These are phyloP conservation scores for Talaromyces funiculosus DNA, from an alignment of 2,329 filamentous ascomycete genomes.

Conservation along the genomic window DNA sequence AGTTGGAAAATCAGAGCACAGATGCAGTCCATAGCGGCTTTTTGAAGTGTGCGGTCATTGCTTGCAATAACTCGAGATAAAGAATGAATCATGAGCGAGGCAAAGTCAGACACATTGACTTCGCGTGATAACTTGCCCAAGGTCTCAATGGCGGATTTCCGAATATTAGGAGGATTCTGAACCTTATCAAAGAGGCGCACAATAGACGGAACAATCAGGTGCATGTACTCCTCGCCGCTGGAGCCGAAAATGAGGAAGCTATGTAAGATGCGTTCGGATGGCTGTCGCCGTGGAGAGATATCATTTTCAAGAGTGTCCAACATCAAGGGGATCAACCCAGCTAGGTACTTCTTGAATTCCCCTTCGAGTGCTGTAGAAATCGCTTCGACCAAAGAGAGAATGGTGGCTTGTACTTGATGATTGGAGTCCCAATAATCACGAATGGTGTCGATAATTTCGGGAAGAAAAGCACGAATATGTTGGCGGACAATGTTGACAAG, in stretches of 20 bases:
- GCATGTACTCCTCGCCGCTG: conserved; percentile 98
- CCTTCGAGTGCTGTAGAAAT: conserved; percentile 91
- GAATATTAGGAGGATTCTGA: conserved; percentile 69
- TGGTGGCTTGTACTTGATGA: conserved; percentile 78
- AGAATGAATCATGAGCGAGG: conserved; percentile 92
- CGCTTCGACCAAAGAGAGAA: conserved; percentile 84
- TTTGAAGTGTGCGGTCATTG: conserved; percentile 66
- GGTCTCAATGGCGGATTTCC: conserved; percentile 87
- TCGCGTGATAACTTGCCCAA: conserved; percentile 90
- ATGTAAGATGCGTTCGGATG: conserved; percentile 86
- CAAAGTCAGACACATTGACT: conserved; percentile 95
- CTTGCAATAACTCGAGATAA: conserved; percentile 74
- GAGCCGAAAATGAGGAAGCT: conserved; percentile 94
- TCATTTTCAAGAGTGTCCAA: conserved; percentile 89
- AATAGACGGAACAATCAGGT: conserved; percentile 92
- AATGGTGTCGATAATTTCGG: conserved; percentile 77
- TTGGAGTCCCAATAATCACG: conserved; percentile 86
- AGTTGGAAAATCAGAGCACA: conserved; percentile 95
- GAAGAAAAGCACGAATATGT: conserved; percentile 87
- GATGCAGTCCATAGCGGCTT: conserved; percentile 84
- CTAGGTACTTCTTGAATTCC: conserved; percentile 96
- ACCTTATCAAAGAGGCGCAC: conserved; percentile 90
- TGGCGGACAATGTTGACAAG: conserved; percentile 93
- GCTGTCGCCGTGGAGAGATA: conserved; percentile 63
- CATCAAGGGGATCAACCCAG: conserved; percentile 85